Conservation (phyloP, 2,329 filamentous ascomycete genomes). For the Sclerotinia spermophila region DNA sequence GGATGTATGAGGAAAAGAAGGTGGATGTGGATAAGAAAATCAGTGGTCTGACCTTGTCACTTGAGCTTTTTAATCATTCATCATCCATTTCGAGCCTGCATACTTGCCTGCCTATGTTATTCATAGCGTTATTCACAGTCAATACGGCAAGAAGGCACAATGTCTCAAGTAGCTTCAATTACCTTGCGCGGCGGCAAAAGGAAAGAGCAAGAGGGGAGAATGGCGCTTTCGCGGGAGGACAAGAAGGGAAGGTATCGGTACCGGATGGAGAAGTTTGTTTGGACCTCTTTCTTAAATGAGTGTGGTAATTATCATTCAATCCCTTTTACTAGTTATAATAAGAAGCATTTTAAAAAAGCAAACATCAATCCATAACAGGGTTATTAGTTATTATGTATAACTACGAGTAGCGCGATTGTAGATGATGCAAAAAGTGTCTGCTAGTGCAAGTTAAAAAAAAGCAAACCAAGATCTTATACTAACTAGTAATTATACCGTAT, state of each 20-base stretch:
- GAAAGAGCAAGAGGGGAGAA: background rate
- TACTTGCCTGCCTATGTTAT: background rate
- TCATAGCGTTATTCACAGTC: background rate
- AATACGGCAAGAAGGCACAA: background rate
- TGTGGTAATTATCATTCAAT: too few relatives aligned
- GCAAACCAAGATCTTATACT: too few relatives aligned
- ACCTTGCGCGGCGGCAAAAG: background rate
- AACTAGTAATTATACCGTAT: too few relatives aligned
- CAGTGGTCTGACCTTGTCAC: slow-evolving; percentile 17
- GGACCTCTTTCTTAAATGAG: too few relatives aligned
- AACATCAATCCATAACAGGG: too few relatives aligned
- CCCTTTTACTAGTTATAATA: too few relatives aligned
- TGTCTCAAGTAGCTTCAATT: background rate
- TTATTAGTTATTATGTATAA: too few relatives aligned
- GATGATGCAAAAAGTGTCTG: background rate
- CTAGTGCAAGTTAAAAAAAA: too few relatives aligned
- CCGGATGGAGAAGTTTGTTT: too few relatives aligned
- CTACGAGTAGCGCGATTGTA: too few relatives aligned
- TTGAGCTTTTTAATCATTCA: slow-evolving; percentile 13
- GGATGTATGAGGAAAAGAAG: background rate
- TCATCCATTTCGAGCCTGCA: background rate
- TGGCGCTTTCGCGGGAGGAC: background rate
- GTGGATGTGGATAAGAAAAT: background rate
- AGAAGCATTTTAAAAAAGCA: too few relatives aligned
- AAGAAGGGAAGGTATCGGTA: background rate